These are phyloP conservation scores for Podospora pseudoanserina DNA, from an alignment of 495 filamentous ascomycete species.

Conservation along the genomic window DNA sequence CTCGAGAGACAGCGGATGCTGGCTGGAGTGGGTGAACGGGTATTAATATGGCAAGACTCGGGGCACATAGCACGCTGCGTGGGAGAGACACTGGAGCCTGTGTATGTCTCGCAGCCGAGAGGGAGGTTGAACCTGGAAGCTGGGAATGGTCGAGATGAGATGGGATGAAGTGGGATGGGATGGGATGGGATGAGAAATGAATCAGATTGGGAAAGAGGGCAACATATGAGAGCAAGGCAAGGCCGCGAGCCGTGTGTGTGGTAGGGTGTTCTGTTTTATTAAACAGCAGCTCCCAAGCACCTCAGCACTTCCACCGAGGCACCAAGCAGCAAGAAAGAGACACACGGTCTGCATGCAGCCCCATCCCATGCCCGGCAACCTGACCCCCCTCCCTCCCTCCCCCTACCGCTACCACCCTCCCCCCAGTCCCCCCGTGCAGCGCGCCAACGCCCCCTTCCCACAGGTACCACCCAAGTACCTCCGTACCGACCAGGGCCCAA, in stretches of 20 bases:
- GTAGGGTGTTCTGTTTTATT: slow-evolving; percentile 8
- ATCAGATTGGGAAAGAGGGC: slow-evolving; percentile 15
- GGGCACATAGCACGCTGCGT: slow-evolving; percentile 27
- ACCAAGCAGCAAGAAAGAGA: slow-evolving; percentile 1
- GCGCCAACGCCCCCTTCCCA: slow-evolving; percentile 10
- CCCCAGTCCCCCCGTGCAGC: neutral
- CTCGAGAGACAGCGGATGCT: slow-evolving; percentile 33
- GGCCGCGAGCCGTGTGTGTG: slow-evolving; percentile 19
- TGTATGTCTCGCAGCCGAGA: neutral
- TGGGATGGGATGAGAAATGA: neutral
- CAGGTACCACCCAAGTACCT: slow-evolving; percentile 26
- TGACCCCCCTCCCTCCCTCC: neutral
- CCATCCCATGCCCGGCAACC: slow-evolving; percentile 7
- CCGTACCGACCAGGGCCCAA: slow-evolving; percentile 13
- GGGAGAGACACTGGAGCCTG: slow-evolving; percentile 24
- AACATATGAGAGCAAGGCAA: slow-evolving; percentile 9
- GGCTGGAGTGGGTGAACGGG: slow-evolving; percentile 46
- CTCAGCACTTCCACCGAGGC: slow-evolving; percentile 1
- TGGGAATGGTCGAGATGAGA: slow-evolving; percentile 24
- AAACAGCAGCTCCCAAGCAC: neutral
- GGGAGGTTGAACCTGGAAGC: slow-evolving; percentile 24
- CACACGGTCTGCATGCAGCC: slow-evolving; percentile 10
- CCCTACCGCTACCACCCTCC: neutral
- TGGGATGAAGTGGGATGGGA: slow-evolving; percentile 7
- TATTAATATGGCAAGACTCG: slow-evolving; percentile 44